Percentiles rank a stretch among this genome's conserved stretches.
These are phyloP conservation scores for Cercis canadensis DNA, from an alignment of 306 rosid genomes.

Conservation along the genomic window DNA sequence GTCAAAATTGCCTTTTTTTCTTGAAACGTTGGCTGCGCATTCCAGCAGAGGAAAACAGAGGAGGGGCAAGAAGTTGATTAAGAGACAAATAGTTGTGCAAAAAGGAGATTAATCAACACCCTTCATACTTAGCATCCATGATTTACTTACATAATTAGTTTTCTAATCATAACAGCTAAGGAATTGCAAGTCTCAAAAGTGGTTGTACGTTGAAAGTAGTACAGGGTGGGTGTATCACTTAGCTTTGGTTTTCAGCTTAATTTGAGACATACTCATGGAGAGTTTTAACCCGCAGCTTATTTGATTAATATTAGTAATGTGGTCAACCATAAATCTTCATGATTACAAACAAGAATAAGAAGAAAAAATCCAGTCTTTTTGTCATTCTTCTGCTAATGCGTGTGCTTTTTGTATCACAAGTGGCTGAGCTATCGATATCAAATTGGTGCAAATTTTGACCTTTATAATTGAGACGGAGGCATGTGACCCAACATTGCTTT, in stretches of 20 bases:
- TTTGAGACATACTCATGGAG: too few species aligned
- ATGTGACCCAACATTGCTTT: background rate
- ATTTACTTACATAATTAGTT: slow-evolving; percentile 22
- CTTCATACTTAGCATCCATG: slow-evolving; percentile 18
- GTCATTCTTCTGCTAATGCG: background rate
- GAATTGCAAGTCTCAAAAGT: slow-evolving; percentile 3
- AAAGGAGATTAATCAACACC: background rate
- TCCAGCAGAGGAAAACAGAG: slow-evolving; percentile 2
- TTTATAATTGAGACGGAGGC: background rate
- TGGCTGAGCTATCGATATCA: background rate
- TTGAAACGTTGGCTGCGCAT: background rate
- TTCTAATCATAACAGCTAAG: background rate
- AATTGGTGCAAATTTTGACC: background rate
- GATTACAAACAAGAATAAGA: background rate
- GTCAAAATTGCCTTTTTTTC: background rate
- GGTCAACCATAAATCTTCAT: background rate
- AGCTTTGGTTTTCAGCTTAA: background rate
- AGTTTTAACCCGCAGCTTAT: background rate
- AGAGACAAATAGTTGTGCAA: background rate
- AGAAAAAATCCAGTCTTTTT: background rate
- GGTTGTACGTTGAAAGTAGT: background rate
- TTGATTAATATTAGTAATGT: background rate
- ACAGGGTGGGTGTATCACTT: background rate
- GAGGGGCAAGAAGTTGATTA: background rate
- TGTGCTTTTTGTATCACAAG: background rate